Evolutionary conservation across 495 filamentous ascomycete species (phyloP), one percentile per base, ranked within the genome.

Genomic region (Penicillium desertorum): DNA sequence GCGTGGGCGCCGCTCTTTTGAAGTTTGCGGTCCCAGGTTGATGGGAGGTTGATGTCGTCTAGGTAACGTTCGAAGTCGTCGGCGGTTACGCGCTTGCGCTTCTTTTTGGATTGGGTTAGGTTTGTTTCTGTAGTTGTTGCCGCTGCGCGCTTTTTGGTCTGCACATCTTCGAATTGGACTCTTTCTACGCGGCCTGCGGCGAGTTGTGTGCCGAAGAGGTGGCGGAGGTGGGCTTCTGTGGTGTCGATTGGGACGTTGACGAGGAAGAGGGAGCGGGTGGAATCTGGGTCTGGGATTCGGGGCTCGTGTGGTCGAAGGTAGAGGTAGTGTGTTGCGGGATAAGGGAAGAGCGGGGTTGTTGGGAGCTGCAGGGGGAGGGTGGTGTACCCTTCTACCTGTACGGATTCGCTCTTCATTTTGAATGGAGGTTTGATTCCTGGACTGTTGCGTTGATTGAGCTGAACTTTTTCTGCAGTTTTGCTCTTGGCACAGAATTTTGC

Each of bases 211-310:
- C 82, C 73, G 62, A 96, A 91, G 0, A 98, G 74, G 54, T 82
- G 77, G 37, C 90, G 86, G 17, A 98, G 73, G 63, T 94, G 90
- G 1, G 73, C 63, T 47, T 88, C 84, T 36, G 89, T 96, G 54
- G 88, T 85, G 71, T 97, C 93, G 62, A 91, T 76, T 34, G 94
- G 95, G 6, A 93, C 67, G 67, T 98, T 98, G 58, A 91, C 86
- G 22, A 92, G 65, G 74, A 96, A 98, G 23, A 98, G 80, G 45
- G 87, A 88, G 56, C 91, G 86, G 22, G 81, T 67, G 64, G 92
- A 85, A 64, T 88, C 80, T 17, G 83, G 76, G 11, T 88, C 87
- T 16, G 90, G 86, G 23, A 92, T 80, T 63, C 85, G 89, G 54
- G 88, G 92, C 43, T 85, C 80, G 68, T 97, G 91, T 30, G 83